Evolutionary conservation across 1,284 basidiomycete species (phyloP).

Genomic region (Hemileia vastatrix): DNA sequence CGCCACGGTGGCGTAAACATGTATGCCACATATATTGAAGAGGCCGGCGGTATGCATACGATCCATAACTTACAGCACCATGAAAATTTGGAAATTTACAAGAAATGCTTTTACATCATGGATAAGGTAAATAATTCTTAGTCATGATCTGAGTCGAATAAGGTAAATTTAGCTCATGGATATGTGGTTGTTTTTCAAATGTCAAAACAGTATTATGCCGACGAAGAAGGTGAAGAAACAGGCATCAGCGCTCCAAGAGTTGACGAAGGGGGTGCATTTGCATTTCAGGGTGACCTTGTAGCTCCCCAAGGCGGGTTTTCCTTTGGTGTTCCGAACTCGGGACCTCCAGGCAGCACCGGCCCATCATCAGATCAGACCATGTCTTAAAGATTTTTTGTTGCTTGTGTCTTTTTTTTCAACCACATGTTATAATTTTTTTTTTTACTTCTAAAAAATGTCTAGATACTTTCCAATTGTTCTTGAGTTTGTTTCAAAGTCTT

Average conservation of each 20-base stretch:
- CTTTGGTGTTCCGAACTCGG: conserved; percentile 56
- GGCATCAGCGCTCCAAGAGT: conserved; percentile 70
- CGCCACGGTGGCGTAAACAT: conserved; percentile 74
- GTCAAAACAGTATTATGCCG: conserved; percentile 37
- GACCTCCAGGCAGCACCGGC: too few relatives aligned
- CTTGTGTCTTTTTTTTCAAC: too few relatives aligned
- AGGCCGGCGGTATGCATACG: conserved; percentile 83
- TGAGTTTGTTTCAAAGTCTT: too few relatives aligned
- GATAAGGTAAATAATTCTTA: conserved; percentile 72
- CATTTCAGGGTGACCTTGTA: conserved; percentile 57
- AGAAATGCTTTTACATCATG: conserved; percentile 99
- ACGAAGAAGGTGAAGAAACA: conserved; percentile 53
- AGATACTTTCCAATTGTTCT: too few relatives aligned
- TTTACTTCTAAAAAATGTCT: too few relatives aligned
- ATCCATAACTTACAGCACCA: conserved; percentile 82
- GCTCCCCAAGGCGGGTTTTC: conserved; percentile 91
- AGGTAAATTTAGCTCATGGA: too few relatives aligned
- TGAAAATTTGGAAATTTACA: conserved; percentile 97
- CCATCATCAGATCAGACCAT: too few relatives aligned
- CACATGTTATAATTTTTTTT: too few relatives aligned
- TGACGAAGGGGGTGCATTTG: conserved; percentile 69
- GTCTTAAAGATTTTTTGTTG: too few relatives aligned
- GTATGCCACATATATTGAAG: conserved; percentile 90
- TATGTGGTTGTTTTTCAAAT: not conserved
- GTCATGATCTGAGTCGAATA: too few relatives aligned